Percentiles rank a stretch among this genome's conserved stretches.
These are phyloP conservation scores for Verbena officinalis DNA, from an alignment of 257 asterid species.

Conservation along the genomic window DNA sequence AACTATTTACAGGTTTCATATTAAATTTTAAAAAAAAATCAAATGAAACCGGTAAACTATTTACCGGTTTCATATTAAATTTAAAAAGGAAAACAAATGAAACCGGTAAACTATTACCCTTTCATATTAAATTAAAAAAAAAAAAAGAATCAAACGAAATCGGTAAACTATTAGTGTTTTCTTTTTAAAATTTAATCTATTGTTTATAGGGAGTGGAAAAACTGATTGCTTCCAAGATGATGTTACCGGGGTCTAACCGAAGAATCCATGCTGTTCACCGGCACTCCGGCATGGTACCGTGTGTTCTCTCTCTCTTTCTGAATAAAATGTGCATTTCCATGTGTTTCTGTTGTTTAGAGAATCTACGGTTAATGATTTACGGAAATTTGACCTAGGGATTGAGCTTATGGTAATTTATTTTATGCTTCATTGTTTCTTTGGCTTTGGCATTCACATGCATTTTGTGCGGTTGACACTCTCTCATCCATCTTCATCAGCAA, in stretches of 20 bases:
- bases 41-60: no score
- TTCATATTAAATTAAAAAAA: no score
- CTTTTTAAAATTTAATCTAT: slow-evolving; percentile 18
- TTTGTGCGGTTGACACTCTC: neutral
- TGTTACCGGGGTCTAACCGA: slow-evolving; percentile 87
- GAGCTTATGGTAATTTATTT: neutral
- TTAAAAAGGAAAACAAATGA: no score
- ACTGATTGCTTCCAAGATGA: slow-evolving; percentile 89
- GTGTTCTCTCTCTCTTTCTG: neutral
- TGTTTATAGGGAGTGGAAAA: slow-evolving; percentile 84
- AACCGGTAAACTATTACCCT: no score
- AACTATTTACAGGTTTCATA: no score
- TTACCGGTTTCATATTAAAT: no score
- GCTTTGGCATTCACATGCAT: no score
- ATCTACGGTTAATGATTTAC: neutral
- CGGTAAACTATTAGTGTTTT: slow-evolving; percentile 32
- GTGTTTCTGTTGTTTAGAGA: neutral
- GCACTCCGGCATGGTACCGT: slow-evolving; percentile 84
- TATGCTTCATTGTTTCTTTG: no score
- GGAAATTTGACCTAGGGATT: neutral
- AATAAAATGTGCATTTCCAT: neutral
- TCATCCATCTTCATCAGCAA: neutral
- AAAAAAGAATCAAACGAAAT: no score
- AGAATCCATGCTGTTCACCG: slow-evolving; percentile 91
- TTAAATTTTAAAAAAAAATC: no score